phyloP scores from a whole-genome alignment of 331 rosid genomes.

The Stylosanthes scabra region DNA sequence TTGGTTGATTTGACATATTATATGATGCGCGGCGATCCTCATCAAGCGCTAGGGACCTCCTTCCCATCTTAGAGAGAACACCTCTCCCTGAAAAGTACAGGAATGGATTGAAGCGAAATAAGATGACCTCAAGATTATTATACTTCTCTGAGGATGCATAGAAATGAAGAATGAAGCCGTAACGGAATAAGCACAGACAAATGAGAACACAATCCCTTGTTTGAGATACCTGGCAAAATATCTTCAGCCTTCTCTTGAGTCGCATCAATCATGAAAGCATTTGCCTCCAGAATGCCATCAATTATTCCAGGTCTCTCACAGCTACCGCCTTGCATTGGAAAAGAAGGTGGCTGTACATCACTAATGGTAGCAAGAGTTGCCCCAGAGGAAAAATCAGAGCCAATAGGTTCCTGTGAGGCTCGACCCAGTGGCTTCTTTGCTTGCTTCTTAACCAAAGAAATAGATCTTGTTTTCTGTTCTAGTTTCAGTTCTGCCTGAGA shows the following conservation, averaged over 20 bases:
- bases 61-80: conserved; percentile 70
- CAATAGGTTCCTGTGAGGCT: conserved; percentile 84
- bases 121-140: conserved; percentile 13
- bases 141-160: conserved; percentile 14
- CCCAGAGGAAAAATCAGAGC: conserved; percentile 93
- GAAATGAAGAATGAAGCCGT: conserved; percentile 17
- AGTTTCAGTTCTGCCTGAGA: conserved; percentile 75
- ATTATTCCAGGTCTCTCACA: conserved; percentile 70
- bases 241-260: conserved; percentile 83
- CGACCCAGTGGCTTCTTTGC: conserved; percentile 66
- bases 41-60: conserved; percentile 68
- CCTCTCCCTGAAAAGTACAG: conserved; percentile 66
- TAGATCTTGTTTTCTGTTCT: conserved; percentile 73
- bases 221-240: conserved; percentile 67
- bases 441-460: conserved; percentile 71
- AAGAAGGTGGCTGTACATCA: conserved; percentile 65
- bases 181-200: conserved; percentile 10
- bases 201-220: conserved; percentile 23
- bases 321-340: conserved; percentile 59
- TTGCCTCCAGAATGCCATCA: conserved; percentile 75
- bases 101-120: conserved; percentile 43
- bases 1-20: conserved; percentile 59
- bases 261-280: conserved; percentile 66
- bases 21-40: conserved; percentile 88
- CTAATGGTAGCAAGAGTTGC: conserved; percentile 84